These are phyloP conservation scores for Ophiocordyceps sinensis DNA, from an alignment of 2,329 filamentous ascomycete species.

Conservation along the genomic window DNA sequence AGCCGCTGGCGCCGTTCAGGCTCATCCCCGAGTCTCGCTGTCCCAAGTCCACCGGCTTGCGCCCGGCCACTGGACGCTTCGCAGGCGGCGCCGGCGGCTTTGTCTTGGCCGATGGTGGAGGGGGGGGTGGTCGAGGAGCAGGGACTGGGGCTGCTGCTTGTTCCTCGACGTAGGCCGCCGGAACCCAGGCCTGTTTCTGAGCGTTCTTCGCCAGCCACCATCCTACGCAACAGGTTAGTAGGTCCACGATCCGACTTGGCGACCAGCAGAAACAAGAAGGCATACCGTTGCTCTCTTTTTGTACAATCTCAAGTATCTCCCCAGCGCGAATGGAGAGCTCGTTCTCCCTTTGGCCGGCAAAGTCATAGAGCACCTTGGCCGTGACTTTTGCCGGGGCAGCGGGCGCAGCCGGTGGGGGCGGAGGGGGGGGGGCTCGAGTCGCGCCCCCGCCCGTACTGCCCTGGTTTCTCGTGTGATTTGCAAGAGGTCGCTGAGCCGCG, in stretches of 20 bases:
- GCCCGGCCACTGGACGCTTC: constrained; percentile 60
- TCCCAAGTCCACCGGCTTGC: constrained; percentile 55
- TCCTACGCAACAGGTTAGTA: constrained; percentile 40
- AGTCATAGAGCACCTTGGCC: constrained; percentile 88
- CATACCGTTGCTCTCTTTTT: constrained; percentile 90
- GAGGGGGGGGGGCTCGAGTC: constrained; percentile 47
- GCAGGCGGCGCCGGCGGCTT: constrained; percentile 63
- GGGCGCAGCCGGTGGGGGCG: constrained; percentile 53
- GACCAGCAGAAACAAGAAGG: neutral
- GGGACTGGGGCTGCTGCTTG: constrained; percentile 32
- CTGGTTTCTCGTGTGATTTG: constrained; percentile 40
- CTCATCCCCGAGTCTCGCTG: constrained; percentile 61
- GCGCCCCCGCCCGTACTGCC: constrained; percentile 35
- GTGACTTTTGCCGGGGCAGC: constrained; percentile 51
- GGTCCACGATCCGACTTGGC: neutral
- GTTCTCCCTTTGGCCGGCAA: constrained; percentile 68
- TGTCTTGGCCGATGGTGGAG: constrained; percentile 50
- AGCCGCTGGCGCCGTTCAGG: constrained; percentile 40
- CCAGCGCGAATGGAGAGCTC: constrained; percentile 70
- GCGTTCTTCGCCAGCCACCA: constrained; percentile 87
- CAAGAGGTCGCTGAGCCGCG: constrained; percentile 15
- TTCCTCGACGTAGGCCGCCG: constrained; percentile 88
- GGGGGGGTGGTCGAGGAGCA: constrained; percentile 50
- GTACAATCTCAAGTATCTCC: constrained; percentile 76
- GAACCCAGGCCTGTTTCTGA: constrained; percentile 75